Percentiles rank a stretch among this genome's conserved stretches.
Evolutionary conservation across 768 basidiomycete species (phyloP).

Genomic region (Podaxis rugospora): DNA sequence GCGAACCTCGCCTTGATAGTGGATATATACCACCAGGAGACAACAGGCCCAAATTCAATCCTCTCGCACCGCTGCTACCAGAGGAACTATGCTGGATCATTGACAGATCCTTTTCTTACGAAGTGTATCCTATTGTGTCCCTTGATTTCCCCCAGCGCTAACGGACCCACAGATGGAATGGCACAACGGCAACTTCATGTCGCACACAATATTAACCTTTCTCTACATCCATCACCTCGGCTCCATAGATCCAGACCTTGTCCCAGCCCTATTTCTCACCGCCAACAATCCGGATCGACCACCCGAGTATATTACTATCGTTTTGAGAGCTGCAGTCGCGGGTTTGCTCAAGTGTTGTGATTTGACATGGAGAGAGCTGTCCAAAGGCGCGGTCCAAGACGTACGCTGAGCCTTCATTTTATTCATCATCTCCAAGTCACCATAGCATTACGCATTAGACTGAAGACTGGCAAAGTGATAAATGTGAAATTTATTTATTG

Average conservation of each 20-base stretch:
- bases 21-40: conserved; percentile 53
- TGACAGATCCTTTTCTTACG: conserved; percentile 71
- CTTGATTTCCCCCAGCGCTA: conserved; percentile 8
- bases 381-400: conserved; percentile 72
- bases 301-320: conserved; percentile 57
- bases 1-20: conserved; percentile 86
- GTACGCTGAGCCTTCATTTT: conserved; percentile 39
- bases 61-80: conserved; percentile 57
- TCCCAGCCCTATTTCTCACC: conserved; percentile 21
- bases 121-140: conserved; percentile 44
- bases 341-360: conserved; percentile 81
- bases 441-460: conserved; percentile 35
- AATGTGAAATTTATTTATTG: conserved; percentile 73
- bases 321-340: conserved; percentile 62
- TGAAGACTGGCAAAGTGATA: conserved; percentile 90
- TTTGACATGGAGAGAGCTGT: conserved; percentile 75
- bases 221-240: conserved; percentile 65
- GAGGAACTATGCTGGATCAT: conserved; percentile 88
- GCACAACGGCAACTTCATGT: conserved; percentile 81
- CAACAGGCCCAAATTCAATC: conserved; percentile 51
- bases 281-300: conserved; percentile 45
- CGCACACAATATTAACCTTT: conserved; percentile 81
- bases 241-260: conserved; percentile 55
- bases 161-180: conserved; percentile 67
- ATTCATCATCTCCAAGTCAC: background rate